A percentile compares a stretch with the other conserved stretches of the same genome.
phyloP scores from a whole-genome alignment of 2,329 filamentous ascomycete genomes.

The Diaporthe nobilis region DNA sequence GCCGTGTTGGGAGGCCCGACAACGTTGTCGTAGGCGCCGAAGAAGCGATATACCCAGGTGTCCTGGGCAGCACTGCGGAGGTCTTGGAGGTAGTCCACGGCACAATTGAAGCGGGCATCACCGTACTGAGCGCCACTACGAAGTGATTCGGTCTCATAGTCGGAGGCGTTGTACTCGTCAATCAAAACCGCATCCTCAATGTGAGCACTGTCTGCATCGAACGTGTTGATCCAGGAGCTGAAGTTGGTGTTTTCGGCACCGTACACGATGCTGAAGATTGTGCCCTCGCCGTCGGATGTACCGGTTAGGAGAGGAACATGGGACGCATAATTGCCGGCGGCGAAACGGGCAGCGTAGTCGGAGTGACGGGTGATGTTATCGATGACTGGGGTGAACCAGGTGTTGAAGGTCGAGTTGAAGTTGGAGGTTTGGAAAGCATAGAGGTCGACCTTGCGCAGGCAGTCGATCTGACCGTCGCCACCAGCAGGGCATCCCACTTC shows the following conservation, averaged over 20 bases:
- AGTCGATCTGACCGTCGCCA: conserved; percentile 53
- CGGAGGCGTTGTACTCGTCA: conserved; percentile 52
- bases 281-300: conserved; percentile 54
- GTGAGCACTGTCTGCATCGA: conserved; percentile 56
- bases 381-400: conserved; percentile 58
- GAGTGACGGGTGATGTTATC: conserved; percentile 53
- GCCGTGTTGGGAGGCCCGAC: conserved; percentile 52
- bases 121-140: conserved; percentile 60
- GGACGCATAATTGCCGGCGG: conserved; percentile 49
- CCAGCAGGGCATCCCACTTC: conserved; percentile 53
- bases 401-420: conserved; percentile 55
- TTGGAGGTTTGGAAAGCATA: conserved; percentile 49
- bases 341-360: conserved; percentile 49
- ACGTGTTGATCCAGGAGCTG: conserved; percentile 50
- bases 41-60: conserved; percentile 61
- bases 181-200: conserved; percentile 53
- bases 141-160: conserved; percentile 54
- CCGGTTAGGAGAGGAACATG: conserved; percentile 55
- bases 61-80: conserved; percentile 54
- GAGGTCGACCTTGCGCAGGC: conserved; percentile 52
- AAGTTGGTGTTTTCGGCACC: conserved; percentile 50
- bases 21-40: conserved; percentile 56
- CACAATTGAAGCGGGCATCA: conserved; percentile 62
- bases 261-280: conserved; percentile 55
- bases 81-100: conserved; percentile 56